Evolutionary conservation across 441 rosid genomes (phyloP), one percentile per base, ranked within the genome.

Genomic region (Sinapis alba): DNA sequence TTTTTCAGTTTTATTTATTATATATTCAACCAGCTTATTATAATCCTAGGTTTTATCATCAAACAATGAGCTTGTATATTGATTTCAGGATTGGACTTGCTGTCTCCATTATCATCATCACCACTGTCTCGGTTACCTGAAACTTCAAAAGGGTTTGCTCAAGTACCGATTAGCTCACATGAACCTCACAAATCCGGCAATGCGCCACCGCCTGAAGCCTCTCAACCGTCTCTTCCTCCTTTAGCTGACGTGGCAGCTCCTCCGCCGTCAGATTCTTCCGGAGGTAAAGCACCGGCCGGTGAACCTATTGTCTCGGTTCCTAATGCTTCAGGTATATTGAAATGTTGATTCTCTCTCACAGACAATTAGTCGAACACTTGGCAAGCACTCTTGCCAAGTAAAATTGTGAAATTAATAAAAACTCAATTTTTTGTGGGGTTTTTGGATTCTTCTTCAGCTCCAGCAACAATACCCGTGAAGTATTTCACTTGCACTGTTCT

Each of bases 61-160:
- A 51, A 54, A 15, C 54, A 59, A 68, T 67, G 78, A 62, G 79
- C 26, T 53, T 32, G 72, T 54, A 60, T 36, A 7, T 16, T 16
- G 74, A 6, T 65, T 69, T 11, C 82, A 90, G 97, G 85, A 56
- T 76, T 82, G 10, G 70, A 63, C 79, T 73, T 83, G 34, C 68
- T 43, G 24, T 75, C 91, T 66, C 82, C 84, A 4, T 66, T 28
- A 41, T 41, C 43, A 64, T 73, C 82, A 60, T 69, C 72, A 70
- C 82, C 88, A 36, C 80, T 85, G 74, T 67, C 86, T 61, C 81
- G 86, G 13, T 64, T 65, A 56, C 81, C 90, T 63, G 84, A 57
- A 38, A 70, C 68, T 56, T 59, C 71, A 4, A 32, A 62, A 69
- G 90, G 86, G 71, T 63, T 57, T 21, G 77, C 45, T 50, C 90